Conservation (phyloP, 2,329 filamentous ascomycete genomes). For the Nigrograna mackinnonii region DNA sequence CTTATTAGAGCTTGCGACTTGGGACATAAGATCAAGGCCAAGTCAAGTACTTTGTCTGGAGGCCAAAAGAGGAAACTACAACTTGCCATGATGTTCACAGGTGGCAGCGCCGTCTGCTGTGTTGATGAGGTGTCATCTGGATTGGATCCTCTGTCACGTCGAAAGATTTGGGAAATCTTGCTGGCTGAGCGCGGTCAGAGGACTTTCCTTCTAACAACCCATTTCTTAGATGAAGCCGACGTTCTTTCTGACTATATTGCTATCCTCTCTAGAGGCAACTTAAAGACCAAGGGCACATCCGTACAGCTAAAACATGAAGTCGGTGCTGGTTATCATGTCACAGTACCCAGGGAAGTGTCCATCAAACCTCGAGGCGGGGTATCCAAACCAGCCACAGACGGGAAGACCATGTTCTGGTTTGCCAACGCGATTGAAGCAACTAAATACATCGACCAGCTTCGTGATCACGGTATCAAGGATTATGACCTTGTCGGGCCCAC, state of each 20-base stretch:
- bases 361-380: constrained; percentile 46
- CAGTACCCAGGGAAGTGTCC: constrained; percentile 31
- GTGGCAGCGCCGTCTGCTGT: constrained; percentile 84
- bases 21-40: constrained; percentile 70
- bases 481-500: constrained; percentile 88
- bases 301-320: constrained; percentile 82
- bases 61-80: constrained; percentile 93
- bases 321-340: constrained; percentile 81
- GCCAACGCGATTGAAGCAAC: constrained; percentile 72
- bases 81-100: constrained; percentile 92
- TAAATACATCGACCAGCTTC: constrained; percentile 69
- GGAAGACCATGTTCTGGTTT: constrained; percentile 74
- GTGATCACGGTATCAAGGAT: constrained; percentile 68
- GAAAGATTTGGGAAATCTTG: constrained; percentile 94
- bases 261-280: constrained; percentile 80
- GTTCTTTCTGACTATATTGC: constrained; percentile 86
- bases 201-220: constrained; percentile 87
- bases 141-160: constrained; percentile 80
- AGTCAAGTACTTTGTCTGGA: constrained; percentile 78
- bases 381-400: constrained; percentile 56
- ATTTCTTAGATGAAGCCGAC: constrained; percentile 93
- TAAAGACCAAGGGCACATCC: constrained; percentile 82
- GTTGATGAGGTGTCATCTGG: constrained; percentile 91
- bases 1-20: constrained; percentile 76
- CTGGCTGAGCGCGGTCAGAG: constrained; percentile 79